Base-by-base conservation (phyloP, 1,139 yeast species). In the Kodamaea sp. region DNA sequence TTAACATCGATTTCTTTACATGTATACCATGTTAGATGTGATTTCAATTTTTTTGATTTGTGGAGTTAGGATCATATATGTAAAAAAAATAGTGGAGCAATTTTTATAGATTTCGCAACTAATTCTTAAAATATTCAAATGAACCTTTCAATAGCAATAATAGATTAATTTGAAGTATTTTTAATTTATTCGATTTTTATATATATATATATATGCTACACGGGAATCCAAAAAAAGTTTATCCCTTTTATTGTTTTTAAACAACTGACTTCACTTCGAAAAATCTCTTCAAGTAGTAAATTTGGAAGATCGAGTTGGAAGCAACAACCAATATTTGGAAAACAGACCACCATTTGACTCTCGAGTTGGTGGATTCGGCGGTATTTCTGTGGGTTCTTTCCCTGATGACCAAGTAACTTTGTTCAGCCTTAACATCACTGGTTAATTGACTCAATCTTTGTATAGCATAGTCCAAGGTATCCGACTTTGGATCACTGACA, bases 361-460 rank as follows among this genome's bases (percentile, higher is more conserved):
- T 81, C 41, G 95, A 84, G 65, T 92, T 92, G 38, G 98, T 92
- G 24, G 95, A 84, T 67, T 92, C 98, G 6, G 98, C 97, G 11
- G 98, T 92, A 68, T 92, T 92, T 76, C 98, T 85, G 66, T 92
- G 98, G 27, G 95, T 86, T 68, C 97, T 83, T 67, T 92, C 98
- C 67, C 98, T 83, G 46, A 92, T 89, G 35, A 89, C 95, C 56
- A 92, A 83, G 67, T 92, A 92, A 50, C 88, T 79, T 59, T 84
- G 94, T 67, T 92, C 98, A 52, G 90, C 94, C 66, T 84, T 85
- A 46, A 92, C 89, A 55, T 88, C 96, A 52, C 79, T 79, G 34
- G 95, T 83, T 54, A 87, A 72, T 48, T 85, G 87, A 48, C 81
- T 69, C 55, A 92, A 73, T 60, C 81, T 78, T 61, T 81, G 79